These are phyloP conservation scores for Alternaria alternata DNA, from an alignment of 2,329 filamentous ascomycete species.

Conservation along the genomic window DNA sequence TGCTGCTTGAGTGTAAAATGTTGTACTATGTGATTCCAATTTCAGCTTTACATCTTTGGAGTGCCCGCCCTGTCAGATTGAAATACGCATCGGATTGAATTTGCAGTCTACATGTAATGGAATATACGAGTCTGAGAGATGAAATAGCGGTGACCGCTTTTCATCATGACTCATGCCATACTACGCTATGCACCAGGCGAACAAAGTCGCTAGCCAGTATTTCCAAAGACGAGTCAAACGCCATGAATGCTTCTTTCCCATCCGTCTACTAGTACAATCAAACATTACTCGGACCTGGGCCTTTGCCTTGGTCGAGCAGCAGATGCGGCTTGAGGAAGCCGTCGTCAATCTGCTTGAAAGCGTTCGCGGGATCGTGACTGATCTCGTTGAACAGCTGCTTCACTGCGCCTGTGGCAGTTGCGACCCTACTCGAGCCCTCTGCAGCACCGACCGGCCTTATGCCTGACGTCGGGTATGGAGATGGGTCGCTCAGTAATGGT, in stretches of 20 bases:
- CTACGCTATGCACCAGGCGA: slow-evolving; percentile 2
- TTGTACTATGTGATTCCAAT: neutral
- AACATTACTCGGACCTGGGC: slow-evolving; percentile 47
- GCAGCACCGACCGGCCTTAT: slow-evolving; percentile 26
- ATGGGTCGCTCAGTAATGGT: slow-evolving; percentile 32
- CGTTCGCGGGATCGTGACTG: slow-evolving; percentile 84
- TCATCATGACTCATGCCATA: neutral
- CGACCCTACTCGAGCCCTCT: slow-evolving; percentile 41
- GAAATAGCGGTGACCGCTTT: neutral
- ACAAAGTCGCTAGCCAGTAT: slow-evolving; percentile 1
- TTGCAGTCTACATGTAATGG: neutral
- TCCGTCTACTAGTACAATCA: slow-evolving; percentile 22
- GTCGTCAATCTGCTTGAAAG: slow-evolving; percentile 93
- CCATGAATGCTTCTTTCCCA: slow-evolving; percentile 4
- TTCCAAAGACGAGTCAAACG: slow-evolving; percentile 7
- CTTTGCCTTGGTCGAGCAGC: slow-evolving; percentile 71
- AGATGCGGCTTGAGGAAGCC: slow-evolving; percentile 94
- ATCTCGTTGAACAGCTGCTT: slow-evolving; percentile 79
- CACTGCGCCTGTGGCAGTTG: slow-evolving; percentile 80
- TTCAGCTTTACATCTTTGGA: neutral
- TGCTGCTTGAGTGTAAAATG: neutral
- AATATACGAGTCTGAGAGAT: neutral
- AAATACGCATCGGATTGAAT: neutral
- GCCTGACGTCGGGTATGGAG: slow-evolving; percentile 54
- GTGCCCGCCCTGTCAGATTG: neutral